Evolutionary conservation across 2,329 filamentous ascomycete genomes (phyloP).

Genomic region (Nannizziopsis barbatae): DNA sequence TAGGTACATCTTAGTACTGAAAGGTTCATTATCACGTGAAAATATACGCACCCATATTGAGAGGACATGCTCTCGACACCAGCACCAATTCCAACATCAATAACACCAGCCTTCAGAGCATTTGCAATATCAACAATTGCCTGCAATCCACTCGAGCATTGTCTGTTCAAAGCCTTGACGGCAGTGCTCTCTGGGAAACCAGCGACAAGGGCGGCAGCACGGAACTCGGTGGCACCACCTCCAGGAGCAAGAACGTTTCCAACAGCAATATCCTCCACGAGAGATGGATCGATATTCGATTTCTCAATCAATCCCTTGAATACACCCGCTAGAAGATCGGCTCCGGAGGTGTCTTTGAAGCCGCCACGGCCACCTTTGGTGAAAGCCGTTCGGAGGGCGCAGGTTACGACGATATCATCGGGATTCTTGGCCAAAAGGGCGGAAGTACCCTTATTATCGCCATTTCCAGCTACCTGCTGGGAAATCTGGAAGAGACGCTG

Average conservation of each 20-base stretch:
- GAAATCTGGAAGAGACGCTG: conserved; percentile 50
- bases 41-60: conserved; percentile 66
- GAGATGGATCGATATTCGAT: conserved; percentile 73
- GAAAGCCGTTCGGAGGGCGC: conserved; percentile 79
- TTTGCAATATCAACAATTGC: conserved; percentile 91
- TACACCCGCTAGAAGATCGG: conserved; percentile 74
- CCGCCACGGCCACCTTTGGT: conserved; percentile 87
- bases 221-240: conserved; percentile 92
- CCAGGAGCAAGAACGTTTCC: conserved; percentile 85
- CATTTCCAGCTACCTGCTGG: conserved; percentile 39
- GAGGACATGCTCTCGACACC: conserved; percentile 94
- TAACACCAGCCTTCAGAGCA: conserved; percentile 82
- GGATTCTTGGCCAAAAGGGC: conserved; percentile 40
- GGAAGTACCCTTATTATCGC: conserved; percentile 26
- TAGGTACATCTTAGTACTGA: background rate
- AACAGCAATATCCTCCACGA: conserved; percentile 87
- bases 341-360: conserved; percentile 86
- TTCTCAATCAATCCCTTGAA: conserved; percentile 72
- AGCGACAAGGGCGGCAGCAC: conserved; percentile 77
- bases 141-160: conserved; percentile 88
- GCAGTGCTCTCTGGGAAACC: conserved; percentile 78
- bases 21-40: background rate
- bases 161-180: conserved; percentile 81
- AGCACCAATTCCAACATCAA: conserved; percentile 85
- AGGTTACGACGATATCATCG: conserved; percentile 76